Base-by-base conservation (phyloP, 208 protist species). In the Acanthamoeba culbertsoni region DNA sequence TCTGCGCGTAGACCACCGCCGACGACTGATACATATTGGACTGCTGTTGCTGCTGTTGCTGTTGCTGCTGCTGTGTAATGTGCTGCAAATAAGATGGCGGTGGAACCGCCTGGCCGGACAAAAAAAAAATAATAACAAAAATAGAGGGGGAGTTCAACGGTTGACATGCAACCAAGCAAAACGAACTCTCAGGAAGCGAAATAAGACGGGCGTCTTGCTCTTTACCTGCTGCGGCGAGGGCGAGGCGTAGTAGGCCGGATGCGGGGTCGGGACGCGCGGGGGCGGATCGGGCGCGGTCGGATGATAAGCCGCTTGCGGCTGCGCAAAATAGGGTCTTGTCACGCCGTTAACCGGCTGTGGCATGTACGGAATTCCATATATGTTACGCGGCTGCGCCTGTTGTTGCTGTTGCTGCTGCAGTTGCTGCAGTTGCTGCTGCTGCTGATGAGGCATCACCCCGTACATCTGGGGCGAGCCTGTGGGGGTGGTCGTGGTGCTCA, bases 1-100 rank as follows among this genome's bases (percentile, higher is more conserved):
- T 59, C 46, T 88, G 79, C 79, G 53, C n/a, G 31, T 63, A 88
- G 45, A 88, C 31, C n/a, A 88, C 28, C 12, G 79, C 45, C 28
- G 53, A 84, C 37, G 73, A n/a, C 28, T 88, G 45, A 8, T 88
- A 65, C 33, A 88, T 28, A 28, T 62, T 63, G 28, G 37, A 37
- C 5, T 10, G 23, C 33, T 62, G 45, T 42, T 88, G 79, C 53
- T 88, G 79, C 46, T 88, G 73, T 84, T 84, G 73, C 26, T 45
- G 79, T 28, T 88, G 79, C 79, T 88, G 79, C 23, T 88, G 45
- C 33, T 86, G 75, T 14, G 20, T n/a, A 33, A 88, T 88, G 46
- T 88, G 79, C 46, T 88, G 79, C 26, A 88, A 14, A 31, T 88
- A 88, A 20, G 79, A 88, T 53, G 79, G 79, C 45, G 79, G 79